Evolutionary conservation across 805 yeast genomes (phyloP).

Genomic region (Pichia insulana): DNA sequence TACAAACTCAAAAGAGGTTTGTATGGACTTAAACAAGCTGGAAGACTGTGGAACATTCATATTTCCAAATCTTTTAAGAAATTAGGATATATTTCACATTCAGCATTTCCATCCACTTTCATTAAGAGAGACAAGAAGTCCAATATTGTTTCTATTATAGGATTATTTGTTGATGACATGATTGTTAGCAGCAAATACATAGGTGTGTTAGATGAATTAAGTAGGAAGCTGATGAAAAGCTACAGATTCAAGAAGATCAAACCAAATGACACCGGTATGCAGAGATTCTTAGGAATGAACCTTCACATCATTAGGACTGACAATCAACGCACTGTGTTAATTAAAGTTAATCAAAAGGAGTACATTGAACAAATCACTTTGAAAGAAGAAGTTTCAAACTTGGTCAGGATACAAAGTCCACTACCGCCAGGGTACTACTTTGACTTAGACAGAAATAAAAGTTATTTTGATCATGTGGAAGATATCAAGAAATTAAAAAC

Average conservation of each 20-base stretch:
- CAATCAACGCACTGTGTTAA: neutral
- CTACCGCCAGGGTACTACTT: neutral
- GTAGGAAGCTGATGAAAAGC: neutral
- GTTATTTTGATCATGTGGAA: too few relatives aligned
- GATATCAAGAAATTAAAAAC: too few relatives aligned
- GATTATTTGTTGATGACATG: neutral
- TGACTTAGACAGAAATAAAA: neutral
- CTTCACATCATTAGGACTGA: neutral
- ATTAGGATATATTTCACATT: neutral
- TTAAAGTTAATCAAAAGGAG: neutral
- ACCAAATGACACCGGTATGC: neutral
- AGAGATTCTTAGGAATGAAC: neutral
- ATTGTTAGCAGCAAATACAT: neutral
- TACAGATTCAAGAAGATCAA: neutral
- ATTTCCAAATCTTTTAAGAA: neutral
- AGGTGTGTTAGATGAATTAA: neutral
- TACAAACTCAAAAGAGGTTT: neutral
- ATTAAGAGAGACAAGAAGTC: neutral
- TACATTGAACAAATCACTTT: neutral
- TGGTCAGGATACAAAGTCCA: neutral
- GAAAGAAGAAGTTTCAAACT: neutral
- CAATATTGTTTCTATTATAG: neutral
- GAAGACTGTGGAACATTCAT: neutral
- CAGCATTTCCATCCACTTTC: neutral
- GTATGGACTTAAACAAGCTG: neutral